Evolutionary conservation across 345 rosid species (phyloP).

Genomic region (Syzygium jambos): DNA sequence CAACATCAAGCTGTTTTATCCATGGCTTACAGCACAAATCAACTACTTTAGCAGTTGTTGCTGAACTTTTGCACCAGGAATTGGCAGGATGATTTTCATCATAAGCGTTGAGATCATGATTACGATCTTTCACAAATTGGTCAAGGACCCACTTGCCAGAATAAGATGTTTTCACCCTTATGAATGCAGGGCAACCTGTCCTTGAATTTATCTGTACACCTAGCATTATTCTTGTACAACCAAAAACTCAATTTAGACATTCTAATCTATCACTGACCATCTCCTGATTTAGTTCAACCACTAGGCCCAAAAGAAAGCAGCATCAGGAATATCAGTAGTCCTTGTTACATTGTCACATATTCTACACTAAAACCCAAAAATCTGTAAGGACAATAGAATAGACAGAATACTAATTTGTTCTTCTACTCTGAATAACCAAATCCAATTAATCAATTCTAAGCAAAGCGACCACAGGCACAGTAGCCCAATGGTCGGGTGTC

Average conservation of each 20-base stretch:
- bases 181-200: constrained; percentile 78
- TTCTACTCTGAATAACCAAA: neutral
- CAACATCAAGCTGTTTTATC: constrained; percentile 35
- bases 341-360: neutral
- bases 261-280: neutral
- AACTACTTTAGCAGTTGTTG: neutral
- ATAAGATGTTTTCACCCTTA: constrained; percentile 66
- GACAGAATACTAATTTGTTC: too few relatives aligned
- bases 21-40: constrained; percentile 6
- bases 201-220: constrained; percentile 43
- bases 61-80: constrained; percentile 23
- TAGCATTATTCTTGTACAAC: neutral
- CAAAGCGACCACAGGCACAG: neutral
- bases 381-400: too few relatives aligned
- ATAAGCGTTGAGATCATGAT: constrained; percentile 57
- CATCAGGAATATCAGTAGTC: neutral
- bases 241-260: neutral
- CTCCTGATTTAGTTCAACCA: neutral
- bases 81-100: constrained; percentile 20
- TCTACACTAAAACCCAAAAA: too few relatives aligned
- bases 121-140: constrained; percentile 74
- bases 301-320: neutral
- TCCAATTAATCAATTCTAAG: neutral
- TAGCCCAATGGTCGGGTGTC: neutral
- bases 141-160: constrained; percentile 87